Conservation (phyloP, 2,329 filamentous ascomycete species). For the Colletotrichum brevisporum region DNA sequence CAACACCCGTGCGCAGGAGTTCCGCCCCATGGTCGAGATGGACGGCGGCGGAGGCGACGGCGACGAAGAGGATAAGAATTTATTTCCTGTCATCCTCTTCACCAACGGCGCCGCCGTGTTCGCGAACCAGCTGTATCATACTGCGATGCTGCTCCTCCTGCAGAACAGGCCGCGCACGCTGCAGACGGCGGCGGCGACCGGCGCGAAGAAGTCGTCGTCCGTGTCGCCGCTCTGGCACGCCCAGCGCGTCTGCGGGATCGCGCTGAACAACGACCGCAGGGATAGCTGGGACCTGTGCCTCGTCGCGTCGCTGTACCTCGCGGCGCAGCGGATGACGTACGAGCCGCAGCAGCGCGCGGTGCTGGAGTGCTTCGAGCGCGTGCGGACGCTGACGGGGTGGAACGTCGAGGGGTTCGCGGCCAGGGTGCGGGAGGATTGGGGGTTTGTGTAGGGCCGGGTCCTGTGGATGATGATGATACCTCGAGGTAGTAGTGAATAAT, state of each 20-base stretch:
- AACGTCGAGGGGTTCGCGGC: constrained; percentile 44
- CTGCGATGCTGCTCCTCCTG: constrained; percentile 66
- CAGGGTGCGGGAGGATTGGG: constrained; percentile 48
- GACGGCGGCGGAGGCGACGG: constrained; percentile 44
- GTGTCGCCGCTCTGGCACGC: constrained; percentile 64
- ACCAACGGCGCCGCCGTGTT: constrained; percentile 58
- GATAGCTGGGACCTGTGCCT: constrained; percentile 64
- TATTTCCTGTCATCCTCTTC: constrained; percentile 55
- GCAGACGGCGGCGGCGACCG: constrained; percentile 42
- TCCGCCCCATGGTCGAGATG: constrained; percentile 52
- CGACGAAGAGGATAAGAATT: constrained; percentile 23
- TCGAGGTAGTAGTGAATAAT: background rate
- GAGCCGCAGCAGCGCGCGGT: constrained; percentile 61
- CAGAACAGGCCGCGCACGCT: constrained; percentile 64
- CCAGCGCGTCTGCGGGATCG: constrained; percentile 63
- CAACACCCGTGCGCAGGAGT: constrained; percentile 48
- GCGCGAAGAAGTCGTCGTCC: constrained; percentile 46
- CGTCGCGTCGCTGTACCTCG: constrained; percentile 60
- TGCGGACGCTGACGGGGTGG: constrained; percentile 60
- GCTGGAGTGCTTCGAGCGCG: constrained; percentile 54
- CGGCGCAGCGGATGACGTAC: constrained; percentile 63
- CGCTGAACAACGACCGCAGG: constrained; percentile 59
- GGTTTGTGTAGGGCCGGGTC: background rate
- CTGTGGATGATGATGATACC: background rate
- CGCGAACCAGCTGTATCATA: constrained; percentile 71